Evolutionary conservation across 1,284 basidiomycete genomes (phyloP).

Genomic region (Sporisorium iseilematis-ciliati): DNA sequence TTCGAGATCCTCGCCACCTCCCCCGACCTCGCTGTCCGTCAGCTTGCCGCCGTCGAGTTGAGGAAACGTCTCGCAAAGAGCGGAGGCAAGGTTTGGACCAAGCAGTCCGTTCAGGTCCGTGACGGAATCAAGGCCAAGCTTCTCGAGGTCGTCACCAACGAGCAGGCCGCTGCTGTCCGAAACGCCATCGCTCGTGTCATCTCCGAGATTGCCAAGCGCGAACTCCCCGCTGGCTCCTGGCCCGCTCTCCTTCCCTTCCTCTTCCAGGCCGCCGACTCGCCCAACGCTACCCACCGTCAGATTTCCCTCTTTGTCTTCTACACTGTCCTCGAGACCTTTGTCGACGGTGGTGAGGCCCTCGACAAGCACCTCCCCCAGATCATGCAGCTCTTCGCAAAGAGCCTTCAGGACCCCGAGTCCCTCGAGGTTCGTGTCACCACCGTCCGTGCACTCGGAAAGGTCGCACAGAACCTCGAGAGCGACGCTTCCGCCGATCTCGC

Average conservation of each 20-base stretch:
- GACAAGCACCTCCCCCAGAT: constrained; percentile 82
- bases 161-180: constrained; percentile 81
- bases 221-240: constrained; percentile 87
- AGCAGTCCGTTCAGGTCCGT: constrained; percentile 79
- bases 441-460: constrained; percentile 83
- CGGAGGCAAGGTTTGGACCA: constrained; percentile 86
- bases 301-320: constrained; percentile 91
- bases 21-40: constrained; percentile 83
- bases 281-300: constrained; percentile 83
- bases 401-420: constrained; percentile 88
- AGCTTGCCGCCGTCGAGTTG: constrained; percentile 97
- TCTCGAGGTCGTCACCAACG: constrained; percentile 82
- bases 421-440: constrained; percentile 92
- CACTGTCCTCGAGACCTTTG: constrained; percentile 90
- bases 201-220: constrained; percentile 90
- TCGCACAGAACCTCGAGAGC: constrained; percentile 91
- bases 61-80: constrained; percentile 88
- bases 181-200: constrained; percentile 88
- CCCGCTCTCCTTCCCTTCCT: constrained; percentile 89
- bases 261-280: constrained; percentile 81
- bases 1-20: constrained; percentile 88
- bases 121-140: constrained; percentile 87
- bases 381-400: constrained; percentile 83
- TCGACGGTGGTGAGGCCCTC: constrained; percentile 78
- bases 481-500: constrained; percentile 92